Evolutionary conservation across 2,329 filamentous ascomycete species (phyloP).

Genomic region (Phyllosticta capitalensis): DNA sequence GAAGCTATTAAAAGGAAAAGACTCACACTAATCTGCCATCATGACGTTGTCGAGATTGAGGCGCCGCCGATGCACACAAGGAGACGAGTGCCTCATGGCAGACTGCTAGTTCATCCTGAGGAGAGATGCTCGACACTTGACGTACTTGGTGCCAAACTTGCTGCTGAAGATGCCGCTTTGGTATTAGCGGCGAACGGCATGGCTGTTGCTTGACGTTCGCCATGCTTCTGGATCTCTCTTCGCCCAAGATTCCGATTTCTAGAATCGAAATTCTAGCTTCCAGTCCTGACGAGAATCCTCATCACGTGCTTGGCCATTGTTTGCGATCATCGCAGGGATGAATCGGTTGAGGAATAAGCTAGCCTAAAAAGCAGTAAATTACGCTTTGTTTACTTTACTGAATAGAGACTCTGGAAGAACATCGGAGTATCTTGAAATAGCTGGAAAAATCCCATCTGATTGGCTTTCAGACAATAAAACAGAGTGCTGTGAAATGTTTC

Average conservation of each 20-base stretch:
- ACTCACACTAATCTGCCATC: not conserved
- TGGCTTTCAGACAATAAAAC: no score
- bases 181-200: not conserved
- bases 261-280: no score
- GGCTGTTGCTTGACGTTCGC: not conserved
- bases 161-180: not conserved
- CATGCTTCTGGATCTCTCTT: not conserved
- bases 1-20: not conserved
- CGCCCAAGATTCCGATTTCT: not conserved
- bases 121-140: not conserved
- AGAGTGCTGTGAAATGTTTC: not conserved
- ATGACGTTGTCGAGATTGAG: constrained; percentile 6
- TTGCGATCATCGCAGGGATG: not conserved
- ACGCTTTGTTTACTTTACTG: not conserved
- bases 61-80: not conserved
- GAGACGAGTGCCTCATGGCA: not conserved
- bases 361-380: not conserved
- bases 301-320: not conserved
- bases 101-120: not conserved
- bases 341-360: not conserved
- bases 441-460: no score
- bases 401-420: not conserved
- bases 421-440: not conserved
- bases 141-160: not conserved
- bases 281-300: not conserved